These are phyloP conservation scores for Cerioporus squamosus DNA, from an alignment of 1,284 basidiomycete genomes.

Conservation along the genomic window DNA sequence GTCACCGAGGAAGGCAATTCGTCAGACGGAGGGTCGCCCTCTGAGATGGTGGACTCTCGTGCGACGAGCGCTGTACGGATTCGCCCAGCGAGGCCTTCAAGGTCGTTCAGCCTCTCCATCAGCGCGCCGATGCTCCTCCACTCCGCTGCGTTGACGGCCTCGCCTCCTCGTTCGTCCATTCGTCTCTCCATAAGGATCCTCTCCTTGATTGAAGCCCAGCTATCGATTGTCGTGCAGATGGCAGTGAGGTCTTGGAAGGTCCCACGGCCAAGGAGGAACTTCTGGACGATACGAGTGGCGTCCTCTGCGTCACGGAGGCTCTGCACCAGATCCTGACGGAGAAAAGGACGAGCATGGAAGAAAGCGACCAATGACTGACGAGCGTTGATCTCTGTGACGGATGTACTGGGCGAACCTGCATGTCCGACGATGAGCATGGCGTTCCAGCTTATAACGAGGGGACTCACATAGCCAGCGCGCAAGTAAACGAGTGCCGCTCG, in stretches of 20 bases:
- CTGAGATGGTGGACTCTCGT: constrained; percentile 19
- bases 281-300: constrained; percentile 79
- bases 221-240: constrained; percentile 62
- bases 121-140: constrained; percentile 63
- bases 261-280: constrained; percentile 74
- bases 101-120: constrained; percentile 55
- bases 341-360: constrained; percentile 65
- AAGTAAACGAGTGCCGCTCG: constrained; percentile 80
- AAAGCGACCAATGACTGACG: constrained; percentile 84
- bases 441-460: neutral
- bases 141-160: constrained; percentile 39
- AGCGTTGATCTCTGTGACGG: constrained; percentile 70
- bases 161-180: constrained; percentile 50
- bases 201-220: constrained; percentile 57
- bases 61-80: constrained; percentile 64
- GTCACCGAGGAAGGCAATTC: neutral
- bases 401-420: constrained; percentile 86
- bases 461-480: constrained; percentile 75
- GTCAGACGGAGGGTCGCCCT: constrained; percentile 21
- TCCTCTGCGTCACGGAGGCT: constrained; percentile 70
- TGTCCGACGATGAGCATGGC: neutral
- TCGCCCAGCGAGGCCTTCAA: constrained; percentile 59
- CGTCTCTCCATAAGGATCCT: constrained; percentile 59
- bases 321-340: constrained; percentile 71
- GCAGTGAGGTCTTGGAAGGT: constrained; percentile 68